Evolutionary conservation across 768 basidiomycete genomes (phyloP).

Genomic region (Nidularia sp.): DNA sequence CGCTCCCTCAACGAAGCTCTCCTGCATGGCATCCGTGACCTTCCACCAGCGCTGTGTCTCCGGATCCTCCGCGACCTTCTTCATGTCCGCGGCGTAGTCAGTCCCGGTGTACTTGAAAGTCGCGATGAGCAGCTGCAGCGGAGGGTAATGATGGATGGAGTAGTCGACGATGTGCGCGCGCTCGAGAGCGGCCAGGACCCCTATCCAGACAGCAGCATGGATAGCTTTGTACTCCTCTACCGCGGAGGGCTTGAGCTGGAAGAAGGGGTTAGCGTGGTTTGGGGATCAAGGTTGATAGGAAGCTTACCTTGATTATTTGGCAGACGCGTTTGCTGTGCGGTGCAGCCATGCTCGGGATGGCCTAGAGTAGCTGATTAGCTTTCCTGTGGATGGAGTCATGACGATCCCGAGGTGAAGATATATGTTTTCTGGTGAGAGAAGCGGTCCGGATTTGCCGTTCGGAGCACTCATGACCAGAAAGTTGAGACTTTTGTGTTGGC

Average conservation of each 20-base stretch:
- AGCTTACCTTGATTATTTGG: conserved; percentile 63
- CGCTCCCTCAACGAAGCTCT: conserved; percentile 68
- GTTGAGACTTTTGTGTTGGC: background rate
- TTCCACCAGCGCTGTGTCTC: conserved; percentile 79
- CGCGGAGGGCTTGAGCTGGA: conserved; percentile 50
- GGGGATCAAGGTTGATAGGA: conserved; percentile 1
- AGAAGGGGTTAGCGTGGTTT: background rate
- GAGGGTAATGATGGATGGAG: conserved; percentile 67
- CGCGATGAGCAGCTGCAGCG: conserved; percentile 67
- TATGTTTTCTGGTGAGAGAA: background rate
- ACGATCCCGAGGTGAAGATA: too few relatives aligned
- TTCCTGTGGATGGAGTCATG: too few relatives aligned
- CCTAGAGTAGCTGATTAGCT: too few relatives aligned
- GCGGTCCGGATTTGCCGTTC: background rate
- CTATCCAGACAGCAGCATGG: conserved; percentile 66
- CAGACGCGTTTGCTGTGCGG: conserved; percentile 49
- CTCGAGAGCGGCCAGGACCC: conserved; percentile 59
- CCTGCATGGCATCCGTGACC: conserved; percentile 75
- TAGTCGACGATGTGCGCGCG: conserved; percentile 69
- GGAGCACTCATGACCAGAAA: background rate
- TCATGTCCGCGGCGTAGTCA: conserved; percentile 68
- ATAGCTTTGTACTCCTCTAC: conserved; percentile 51
- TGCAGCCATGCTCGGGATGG: background rate
- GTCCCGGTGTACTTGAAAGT: conserved; percentile 70
- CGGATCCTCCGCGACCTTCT: conserved; percentile 53